Base-by-base conservation (phyloP, 352 stramenopile species). In the Globisporangium lucens region DNA sequence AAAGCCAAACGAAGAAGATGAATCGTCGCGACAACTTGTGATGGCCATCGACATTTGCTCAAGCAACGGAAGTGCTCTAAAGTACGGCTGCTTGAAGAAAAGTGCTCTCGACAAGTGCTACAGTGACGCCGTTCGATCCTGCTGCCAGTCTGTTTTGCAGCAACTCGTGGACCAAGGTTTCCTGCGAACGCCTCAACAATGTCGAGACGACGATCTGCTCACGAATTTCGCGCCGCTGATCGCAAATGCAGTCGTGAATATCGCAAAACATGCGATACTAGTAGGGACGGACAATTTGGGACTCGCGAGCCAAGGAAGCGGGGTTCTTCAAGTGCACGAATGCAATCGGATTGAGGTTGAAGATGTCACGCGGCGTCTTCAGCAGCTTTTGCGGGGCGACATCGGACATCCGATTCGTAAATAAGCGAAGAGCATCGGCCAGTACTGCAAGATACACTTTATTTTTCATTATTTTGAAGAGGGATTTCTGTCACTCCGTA, bases 21-120 rank as follows among this genome's bases (percentile, higher is more conserved):
- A 75, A 20, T 20, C 36, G 46, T 10, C 29, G 2, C 29, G 43
- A 60, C 36, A 61, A 53, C 73, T 92, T 17, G 70, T 90, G 10
- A 58, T 90, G 7, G 82, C 82, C 47, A 62, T 92, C 29, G 84
- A 92, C 52, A 62, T 92, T 22, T 89, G 82, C 55, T 56, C 69
- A 3, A 36, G 33, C 43, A 55, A 38, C 1, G 27, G 8, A 15
- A 69, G 7, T 4, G 61, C 72, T 2, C 65, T 89, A n/a, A 89
- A 83, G 57, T 89, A 88, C 46, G 65, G 67, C 3, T 79, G 57
- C 8, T 66, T 92, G 30, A 80, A 77, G 67, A 92, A 92, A 66
- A 87, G 69, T 30, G 70, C 69, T 9, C 67, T 90, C 0, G 84
- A 90, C 43, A 58, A 67, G n/a, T 71, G 73, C 61, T 90, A 90